Conservation (phyloP, 371 early-diverging fungal genomes). For the Capniomyces stellatus region DNA sequence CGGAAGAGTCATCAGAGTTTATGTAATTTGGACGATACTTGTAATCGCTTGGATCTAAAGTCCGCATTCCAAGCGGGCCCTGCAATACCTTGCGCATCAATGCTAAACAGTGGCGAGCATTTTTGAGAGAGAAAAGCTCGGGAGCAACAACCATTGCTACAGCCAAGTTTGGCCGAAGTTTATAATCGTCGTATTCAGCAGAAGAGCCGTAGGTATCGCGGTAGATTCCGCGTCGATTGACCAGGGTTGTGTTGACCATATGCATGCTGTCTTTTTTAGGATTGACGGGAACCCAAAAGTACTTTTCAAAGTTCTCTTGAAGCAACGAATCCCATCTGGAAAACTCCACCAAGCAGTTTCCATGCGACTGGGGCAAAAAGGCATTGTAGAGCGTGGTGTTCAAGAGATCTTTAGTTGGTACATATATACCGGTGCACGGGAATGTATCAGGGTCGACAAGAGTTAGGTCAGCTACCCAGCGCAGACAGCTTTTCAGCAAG, state of each 20-base stretch:
- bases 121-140: conserved; percentile 61
- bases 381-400: background rate
- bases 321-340: conserved; percentile 61
- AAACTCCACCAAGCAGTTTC: conserved; percentile 20
- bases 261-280: conserved; percentile 35
- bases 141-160: conserved; percentile 91
- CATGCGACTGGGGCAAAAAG: background rate
- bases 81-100: conserved; percentile 41
- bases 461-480: conserved; percentile 48
- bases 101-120: conserved; percentile 50
- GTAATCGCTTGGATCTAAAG: conserved; percentile 78
- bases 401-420: background rate
- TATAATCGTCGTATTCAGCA: conserved; percentile 63
- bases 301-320: conserved; percentile 62
- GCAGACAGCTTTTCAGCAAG: conserved; percentile 57
- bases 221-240: conserved; percentile 88
- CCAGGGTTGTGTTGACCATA: conserved; percentile 37
- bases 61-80: conserved; percentile 86
- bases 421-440: conserved; percentile 19
- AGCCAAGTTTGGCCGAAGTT: conserved; percentile 78
- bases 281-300: conserved; percentile 69
- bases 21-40: conserved; percentile 80
- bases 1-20: conserved; percentile 73
- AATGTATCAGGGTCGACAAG: conserved; percentile 24
- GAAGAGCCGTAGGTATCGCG: conserved; percentile 71